Percentiles rank a stretch among this genome's conserved stretches.
Conservation (phyloP, 495 filamentous ascomycete species). For the Amphirosellinia nigrospora region DNA sequence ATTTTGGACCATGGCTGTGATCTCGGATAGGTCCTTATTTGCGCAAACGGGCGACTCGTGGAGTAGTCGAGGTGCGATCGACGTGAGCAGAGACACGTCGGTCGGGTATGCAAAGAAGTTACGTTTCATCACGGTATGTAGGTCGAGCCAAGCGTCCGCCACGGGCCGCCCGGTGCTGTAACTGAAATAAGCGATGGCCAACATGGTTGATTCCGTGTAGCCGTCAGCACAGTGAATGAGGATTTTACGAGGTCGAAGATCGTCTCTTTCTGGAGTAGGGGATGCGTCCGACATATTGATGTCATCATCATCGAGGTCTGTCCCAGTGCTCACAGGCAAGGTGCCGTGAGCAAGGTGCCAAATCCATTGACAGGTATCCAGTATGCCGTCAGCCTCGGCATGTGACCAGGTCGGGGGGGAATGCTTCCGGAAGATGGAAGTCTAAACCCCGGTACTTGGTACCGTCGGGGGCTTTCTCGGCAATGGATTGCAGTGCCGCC, state of each 20-base stretch:
- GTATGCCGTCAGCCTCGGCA: constrained; percentile 78
- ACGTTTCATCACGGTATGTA: constrained; percentile 80
- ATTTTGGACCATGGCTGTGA: constrained; percentile 49
- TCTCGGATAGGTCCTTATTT: constrained; percentile 47
- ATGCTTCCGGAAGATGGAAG: constrained; percentile 92
- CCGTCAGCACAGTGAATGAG: constrained; percentile 94
- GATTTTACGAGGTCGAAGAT: constrained; percentile 61
- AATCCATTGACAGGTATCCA: constrained; percentile 89
- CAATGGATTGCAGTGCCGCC: constrained; percentile 55
- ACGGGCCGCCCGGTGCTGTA: constrained; percentile 82
- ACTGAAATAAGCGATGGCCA: constrained; percentile 89
- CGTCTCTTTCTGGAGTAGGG: constrained; percentile 38
- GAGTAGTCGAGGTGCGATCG: constrained; percentile 75
- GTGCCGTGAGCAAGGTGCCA: constrained; percentile 73
- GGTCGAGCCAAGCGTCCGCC: constrained; percentile 81
- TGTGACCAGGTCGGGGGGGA: constrained; percentile 78
- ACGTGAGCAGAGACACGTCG: constrained; percentile 78
- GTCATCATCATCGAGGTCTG: constrained; percentile 52
- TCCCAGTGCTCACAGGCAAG: constrained; percentile 47
- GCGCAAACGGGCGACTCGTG: constrained; percentile 52
- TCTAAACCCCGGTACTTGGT: constrained; percentile 64
- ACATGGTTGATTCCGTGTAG: constrained; percentile 90
- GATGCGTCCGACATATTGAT: constrained; percentile 39
- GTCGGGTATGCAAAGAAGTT: constrained; percentile 97
- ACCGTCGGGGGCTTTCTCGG: constrained; percentile 47